Percentiles rank a stretch among this genome's conserved stretches.
Conservation (phyloP, 2,329 filamentous ascomycete genomes). For the Fusarium bulbicola region DNA sequence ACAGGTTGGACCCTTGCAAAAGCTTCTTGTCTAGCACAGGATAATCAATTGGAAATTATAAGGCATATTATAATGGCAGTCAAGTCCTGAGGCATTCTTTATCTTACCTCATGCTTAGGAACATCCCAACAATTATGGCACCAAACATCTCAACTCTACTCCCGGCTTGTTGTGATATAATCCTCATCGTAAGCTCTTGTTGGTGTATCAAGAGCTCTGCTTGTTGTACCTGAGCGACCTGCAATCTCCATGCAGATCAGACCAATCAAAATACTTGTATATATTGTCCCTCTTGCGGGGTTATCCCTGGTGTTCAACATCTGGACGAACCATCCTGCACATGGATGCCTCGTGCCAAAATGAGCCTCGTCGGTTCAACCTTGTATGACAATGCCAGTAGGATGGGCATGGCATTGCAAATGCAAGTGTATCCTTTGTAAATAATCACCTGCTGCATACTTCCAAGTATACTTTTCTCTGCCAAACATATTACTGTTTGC, state of each 20-base stretch:
- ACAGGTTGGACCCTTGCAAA: not conserved
- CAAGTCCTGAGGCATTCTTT: not conserved
- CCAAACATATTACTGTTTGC: not conserved
- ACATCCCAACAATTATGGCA: too few relatives aligned
- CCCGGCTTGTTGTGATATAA: not conserved
- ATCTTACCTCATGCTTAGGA: not conserved
- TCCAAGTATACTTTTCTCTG: not conserved
- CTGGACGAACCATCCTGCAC: not conserved
- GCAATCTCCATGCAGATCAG: not conserved
- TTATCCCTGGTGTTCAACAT: not conserved
- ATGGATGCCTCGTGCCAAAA: not conserved
- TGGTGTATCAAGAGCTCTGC: not conserved
- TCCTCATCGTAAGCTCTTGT: not conserved
- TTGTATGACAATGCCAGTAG: not conserved
- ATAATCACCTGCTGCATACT: not conserved
- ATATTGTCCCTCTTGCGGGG: not conserved
- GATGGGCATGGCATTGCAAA: not conserved
- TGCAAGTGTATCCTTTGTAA: not conserved
- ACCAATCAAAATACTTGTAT: not conserved
- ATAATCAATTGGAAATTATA: not conserved
- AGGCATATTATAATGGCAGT: not conserved
- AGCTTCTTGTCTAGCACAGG: not conserved
- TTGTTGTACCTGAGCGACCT: not conserved
- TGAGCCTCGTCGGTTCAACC: conserved; percentile 5
- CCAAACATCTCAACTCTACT: not conserved